Conservation (phyloP, 495 filamentous ascomycete species). For the Sabuloglossum arenarium region DNA sequence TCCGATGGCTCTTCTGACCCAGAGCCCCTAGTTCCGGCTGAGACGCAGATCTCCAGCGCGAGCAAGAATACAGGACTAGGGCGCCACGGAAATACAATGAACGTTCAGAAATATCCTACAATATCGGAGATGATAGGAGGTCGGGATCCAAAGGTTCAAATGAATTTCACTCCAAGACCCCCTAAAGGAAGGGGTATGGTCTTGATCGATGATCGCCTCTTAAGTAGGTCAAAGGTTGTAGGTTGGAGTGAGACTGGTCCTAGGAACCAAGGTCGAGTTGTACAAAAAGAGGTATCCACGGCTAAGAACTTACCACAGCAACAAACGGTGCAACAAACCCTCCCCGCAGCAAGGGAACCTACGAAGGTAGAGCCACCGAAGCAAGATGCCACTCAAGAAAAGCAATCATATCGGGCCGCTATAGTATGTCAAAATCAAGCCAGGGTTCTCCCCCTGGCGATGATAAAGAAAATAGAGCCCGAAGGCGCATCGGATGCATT, state of each 20-base stretch:
- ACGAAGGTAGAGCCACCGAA: not conserved
- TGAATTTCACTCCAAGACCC: not conserved
- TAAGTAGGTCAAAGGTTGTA: not conserved
- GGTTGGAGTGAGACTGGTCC: not conserved
- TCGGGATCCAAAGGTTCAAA: not conserved
- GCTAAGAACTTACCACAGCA: not conserved
- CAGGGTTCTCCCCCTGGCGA: not conserved
- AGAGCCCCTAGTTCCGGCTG: not conserved
- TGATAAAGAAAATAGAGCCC: not conserved
- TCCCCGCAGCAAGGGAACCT: not conserved
- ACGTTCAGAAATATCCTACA: not conserved
- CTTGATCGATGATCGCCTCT: not conserved
- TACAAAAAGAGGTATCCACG: not conserved
- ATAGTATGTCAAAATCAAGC: not conserved
- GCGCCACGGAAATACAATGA: not conserved
- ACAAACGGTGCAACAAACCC: not conserved
- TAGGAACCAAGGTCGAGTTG: constrained; percentile 2
- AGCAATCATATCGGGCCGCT: not conserved
- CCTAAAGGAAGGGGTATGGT: not conserved
- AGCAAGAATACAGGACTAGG: not conserved
- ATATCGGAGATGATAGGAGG: not conserved
- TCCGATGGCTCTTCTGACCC: not conserved
- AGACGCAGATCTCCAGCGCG: not conserved
- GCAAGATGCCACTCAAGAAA: not conserved
- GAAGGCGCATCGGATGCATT: not conserved